Conservation (phyloP, 179 eudicot species). For the Actinidia polygama region DNA sequence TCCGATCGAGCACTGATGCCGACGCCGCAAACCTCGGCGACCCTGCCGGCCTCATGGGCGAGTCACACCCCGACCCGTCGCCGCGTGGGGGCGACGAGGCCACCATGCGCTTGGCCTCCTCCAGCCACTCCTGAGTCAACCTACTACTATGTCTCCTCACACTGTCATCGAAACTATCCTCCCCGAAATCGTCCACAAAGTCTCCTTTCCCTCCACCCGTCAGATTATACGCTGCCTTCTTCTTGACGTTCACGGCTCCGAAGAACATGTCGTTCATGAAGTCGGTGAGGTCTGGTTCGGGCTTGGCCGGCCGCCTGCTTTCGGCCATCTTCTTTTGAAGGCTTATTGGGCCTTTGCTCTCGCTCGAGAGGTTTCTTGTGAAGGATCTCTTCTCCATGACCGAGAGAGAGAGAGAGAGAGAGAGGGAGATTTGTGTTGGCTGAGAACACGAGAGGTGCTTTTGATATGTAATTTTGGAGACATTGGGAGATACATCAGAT, state of each 20-base stretch:
- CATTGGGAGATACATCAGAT: too few relatives aligned
- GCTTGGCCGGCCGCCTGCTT: conserved; percentile 10
- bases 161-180: conserved; percentile 34
- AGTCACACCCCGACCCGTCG: conserved; percentile 16
- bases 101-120: conserved; percentile 53
- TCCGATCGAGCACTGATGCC: conserved; percentile 35
- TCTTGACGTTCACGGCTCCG: conserved; percentile 23
- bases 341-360: conserved; percentile 19
- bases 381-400: conserved; percentile 26
- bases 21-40: conserved; percentile 44
- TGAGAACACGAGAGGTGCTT: background rate
- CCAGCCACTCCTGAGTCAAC: conserved; percentile 54
- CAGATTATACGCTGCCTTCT: conserved; percentile 34
- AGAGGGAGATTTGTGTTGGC: conserved; percentile 7
- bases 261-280: conserved; percentile 58
- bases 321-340: conserved; percentile 30
- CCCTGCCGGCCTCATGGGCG: conserved; percentile 39
- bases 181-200: background rate
- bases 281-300: conserved; percentile 48
- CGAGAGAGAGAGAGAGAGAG: too few relatives aligned
- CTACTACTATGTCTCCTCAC: conserved; percentile 38
- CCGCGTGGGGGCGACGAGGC: conserved; percentile 43
- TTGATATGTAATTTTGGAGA: too few relatives aligned
- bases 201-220: conserved; percentile 22
- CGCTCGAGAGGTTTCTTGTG: conserved; percentile 27